Percentiles rank a stretch among this genome's conserved stretches.
phyloP scores from a whole-genome alignment of 2,329 filamentous ascomycete species.

The Exophiala bonariae region DNA sequence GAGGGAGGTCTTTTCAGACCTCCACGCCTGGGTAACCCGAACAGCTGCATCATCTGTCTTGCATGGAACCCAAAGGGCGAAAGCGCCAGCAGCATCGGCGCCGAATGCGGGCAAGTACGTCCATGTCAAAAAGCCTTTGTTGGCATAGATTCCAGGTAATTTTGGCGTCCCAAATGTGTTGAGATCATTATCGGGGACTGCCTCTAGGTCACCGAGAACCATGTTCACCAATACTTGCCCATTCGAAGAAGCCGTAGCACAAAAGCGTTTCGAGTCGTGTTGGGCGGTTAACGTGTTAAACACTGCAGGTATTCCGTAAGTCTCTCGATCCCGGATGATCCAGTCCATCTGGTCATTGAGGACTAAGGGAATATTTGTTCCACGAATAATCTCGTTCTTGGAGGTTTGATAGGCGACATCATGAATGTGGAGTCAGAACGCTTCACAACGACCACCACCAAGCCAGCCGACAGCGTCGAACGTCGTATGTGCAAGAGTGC shows the following conservation, averaged over 20 bases:
- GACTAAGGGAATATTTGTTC: slow-evolving; percentile 57
- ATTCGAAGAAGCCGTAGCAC: slow-evolving; percentile 44
- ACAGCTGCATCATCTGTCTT: slow-evolving; percentile 28
- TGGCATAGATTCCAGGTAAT: slow-evolving; percentile 29
- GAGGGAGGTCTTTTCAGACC: slow-evolving; percentile 45
- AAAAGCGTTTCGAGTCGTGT: slow-evolving; percentile 36
- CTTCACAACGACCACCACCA: slow-evolving; percentile 59
- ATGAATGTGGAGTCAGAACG: slow-evolving; percentile 63
- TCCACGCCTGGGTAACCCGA: slow-evolving; percentile 37
- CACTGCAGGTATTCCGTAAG: slow-evolving; percentile 63
- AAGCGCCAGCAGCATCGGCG: slow-evolving; percentile 48
- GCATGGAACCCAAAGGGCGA: slow-evolving; percentile 46
- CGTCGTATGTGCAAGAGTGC: slow-evolving; percentile 43
- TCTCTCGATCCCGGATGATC: slow-evolving; percentile 60
- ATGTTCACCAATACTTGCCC: slow-evolving; percentile 44
- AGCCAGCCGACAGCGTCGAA: slow-evolving; percentile 60
- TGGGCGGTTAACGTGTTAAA: slow-evolving; percentile 53
- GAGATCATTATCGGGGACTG: slow-evolving; percentile 17
- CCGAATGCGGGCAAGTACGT: slow-evolving; percentile 59
- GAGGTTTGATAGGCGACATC: slow-evolving; percentile 58
- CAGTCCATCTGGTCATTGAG: slow-evolving; percentile 62
- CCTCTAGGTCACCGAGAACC: slow-evolving; percentile 36
- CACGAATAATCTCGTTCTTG: slow-evolving; percentile 48
- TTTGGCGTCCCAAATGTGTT: slow-evolving; percentile 6
- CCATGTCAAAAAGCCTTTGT: slow-evolving; percentile 55